Evolutionary conservation across 805 yeast species (phyloP), one percentile per base, ranked within the genome.

Genomic region (Zygoascus tannicola): DNA sequence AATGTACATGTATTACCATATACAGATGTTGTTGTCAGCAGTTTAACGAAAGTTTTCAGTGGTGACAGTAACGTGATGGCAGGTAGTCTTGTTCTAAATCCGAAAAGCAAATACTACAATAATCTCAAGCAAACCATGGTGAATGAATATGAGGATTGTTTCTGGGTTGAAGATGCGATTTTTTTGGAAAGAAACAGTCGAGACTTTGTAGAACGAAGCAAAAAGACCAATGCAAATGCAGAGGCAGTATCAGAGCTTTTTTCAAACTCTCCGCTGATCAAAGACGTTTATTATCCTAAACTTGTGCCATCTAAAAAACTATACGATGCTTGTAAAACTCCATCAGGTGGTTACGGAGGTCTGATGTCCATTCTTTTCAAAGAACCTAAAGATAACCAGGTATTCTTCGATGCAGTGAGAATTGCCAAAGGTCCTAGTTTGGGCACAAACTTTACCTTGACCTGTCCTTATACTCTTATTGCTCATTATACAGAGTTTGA

Each of bases 51-150:
- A 60, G 83, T 88, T 15, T 92, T 92, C 59, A 80, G 90, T 32
- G 97, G 97, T 20, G 96, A 86, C 60, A 81, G 95, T 26, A 87
- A 90, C 57, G 97, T 90, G 41, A 84, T 90, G 90, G 96, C 87
- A 0, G 98, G 98, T 2, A 79, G 90, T 10, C 62, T 88, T 49
- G 79, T 86, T 4, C 65, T 92, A 54, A 92, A 90, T 57, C 82
- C 88, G 4, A 55, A 68, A 4, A 72, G 88, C 5, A 64, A 61
- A 35, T 62, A 56, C 49, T 87, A 75, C 65, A 45, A 52, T 2
- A 47, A 43, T 44, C 70, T 85, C 45, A 79, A 79, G 56, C 45
- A 59, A 33, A 71, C 71, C 52, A 55, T 71, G 44, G 66, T 68
- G 5, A 70, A 71, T 38, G 85, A 74, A 59, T 85, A 78, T 53